Evolutionary conservation across 805 yeast genomes (phyloP).

Genomic region (Saccharomyces eubayanus): DNA sequence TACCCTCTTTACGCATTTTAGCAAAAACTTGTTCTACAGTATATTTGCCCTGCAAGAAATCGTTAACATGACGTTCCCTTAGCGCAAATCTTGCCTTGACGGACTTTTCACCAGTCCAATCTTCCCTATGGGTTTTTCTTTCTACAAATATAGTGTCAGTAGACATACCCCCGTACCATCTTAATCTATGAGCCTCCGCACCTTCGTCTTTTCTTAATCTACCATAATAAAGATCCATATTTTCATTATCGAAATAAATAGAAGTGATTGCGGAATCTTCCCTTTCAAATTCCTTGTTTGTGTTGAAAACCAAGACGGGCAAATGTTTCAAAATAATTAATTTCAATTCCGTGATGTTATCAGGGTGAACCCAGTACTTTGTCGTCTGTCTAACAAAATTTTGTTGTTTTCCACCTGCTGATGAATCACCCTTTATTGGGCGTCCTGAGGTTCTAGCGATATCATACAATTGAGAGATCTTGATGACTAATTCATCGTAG

Average conservation of each 20-base stretch:
- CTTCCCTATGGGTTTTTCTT: conserved; percentile 96
- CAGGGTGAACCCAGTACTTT: conserved; percentile 98
- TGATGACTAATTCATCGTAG: conserved; percentile 81
- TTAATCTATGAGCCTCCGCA: conserved; percentile 94
- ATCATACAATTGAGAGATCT: conserved; percentile 81
- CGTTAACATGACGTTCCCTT: conserved; percentile 84
- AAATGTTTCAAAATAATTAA: conserved; percentile 86
- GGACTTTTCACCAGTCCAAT: conserved; percentile 99
- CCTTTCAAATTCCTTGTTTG: conserved; percentile 88
- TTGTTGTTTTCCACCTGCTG: conserved; percentile 98
- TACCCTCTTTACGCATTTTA: conserved; percentile 87
- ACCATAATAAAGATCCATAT: conserved; percentile 87
- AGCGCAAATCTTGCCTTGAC: conserved; percentile 93
- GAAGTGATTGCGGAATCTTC: conserved; percentile 97
- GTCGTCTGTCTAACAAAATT: conserved; percentile 98
- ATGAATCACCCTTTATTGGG: conserved; percentile 87
- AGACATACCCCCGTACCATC: conserved; percentile 99
- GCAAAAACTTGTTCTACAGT: conserved; percentile 87
- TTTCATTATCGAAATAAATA: conserved; percentile 85
- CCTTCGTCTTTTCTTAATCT: conserved; percentile 95
- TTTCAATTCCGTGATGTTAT: conserved; percentile 92
- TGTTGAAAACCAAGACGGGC: conserved; percentile 92
- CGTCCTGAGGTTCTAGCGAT: conserved; percentile 92
- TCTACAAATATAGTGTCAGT: conserved; percentile 90
- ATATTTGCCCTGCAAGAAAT: conserved; percentile 71